These are phyloP conservation scores for Solanum arcanum DNA, from an alignment of 257 asterid species.

Conservation along the genomic window DNA sequence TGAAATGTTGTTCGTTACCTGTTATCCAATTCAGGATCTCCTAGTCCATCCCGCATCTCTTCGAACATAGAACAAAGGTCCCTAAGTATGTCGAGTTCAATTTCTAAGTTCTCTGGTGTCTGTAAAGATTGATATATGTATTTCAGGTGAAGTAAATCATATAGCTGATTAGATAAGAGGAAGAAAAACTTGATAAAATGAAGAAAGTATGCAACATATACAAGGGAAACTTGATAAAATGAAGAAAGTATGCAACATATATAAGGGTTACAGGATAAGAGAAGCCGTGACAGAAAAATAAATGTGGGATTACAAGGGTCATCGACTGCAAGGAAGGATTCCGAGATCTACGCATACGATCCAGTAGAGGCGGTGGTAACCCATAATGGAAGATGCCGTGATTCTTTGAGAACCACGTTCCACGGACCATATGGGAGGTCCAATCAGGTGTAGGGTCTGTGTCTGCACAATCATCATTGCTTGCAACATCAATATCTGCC, in stretches of 20 bases:
- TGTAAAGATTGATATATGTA: constrained; percentile 8
- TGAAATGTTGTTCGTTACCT: constrained; percentile 20
- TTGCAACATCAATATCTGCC: constrained; percentile 49
- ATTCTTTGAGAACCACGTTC: constrained; percentile 77
- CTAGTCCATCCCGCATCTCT: constrained; percentile 49
- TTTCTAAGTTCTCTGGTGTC: constrained; percentile 47
- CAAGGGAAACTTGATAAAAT: neutral
- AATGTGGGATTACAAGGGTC: constrained; percentile 21
- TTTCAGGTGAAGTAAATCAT: neutral
- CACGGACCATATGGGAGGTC: constrained; percentile 82
- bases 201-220: constrained; percentile 3
- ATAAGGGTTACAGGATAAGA: neutral
- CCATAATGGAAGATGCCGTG: constrained; percentile 59
- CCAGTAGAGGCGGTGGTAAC: constrained; percentile 56
- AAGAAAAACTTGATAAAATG: neutral
- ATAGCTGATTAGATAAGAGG: neutral
- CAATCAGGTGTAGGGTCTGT: constrained; percentile 26
- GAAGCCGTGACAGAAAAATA: neutral
- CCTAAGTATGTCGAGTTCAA: constrained; percentile 45
- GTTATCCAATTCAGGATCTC: constrained; percentile 38
- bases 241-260: constrained; percentile 2
- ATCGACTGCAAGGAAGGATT: constrained; percentile 17
- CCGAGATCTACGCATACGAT: constrained; percentile 52
- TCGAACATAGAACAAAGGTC: constrained; percentile 52
- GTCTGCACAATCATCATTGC: constrained; percentile 25